Evolutionary conservation across 768 basidiomycete genomes (phyloP).

Genomic region (Lenzites betulinus): DNA sequence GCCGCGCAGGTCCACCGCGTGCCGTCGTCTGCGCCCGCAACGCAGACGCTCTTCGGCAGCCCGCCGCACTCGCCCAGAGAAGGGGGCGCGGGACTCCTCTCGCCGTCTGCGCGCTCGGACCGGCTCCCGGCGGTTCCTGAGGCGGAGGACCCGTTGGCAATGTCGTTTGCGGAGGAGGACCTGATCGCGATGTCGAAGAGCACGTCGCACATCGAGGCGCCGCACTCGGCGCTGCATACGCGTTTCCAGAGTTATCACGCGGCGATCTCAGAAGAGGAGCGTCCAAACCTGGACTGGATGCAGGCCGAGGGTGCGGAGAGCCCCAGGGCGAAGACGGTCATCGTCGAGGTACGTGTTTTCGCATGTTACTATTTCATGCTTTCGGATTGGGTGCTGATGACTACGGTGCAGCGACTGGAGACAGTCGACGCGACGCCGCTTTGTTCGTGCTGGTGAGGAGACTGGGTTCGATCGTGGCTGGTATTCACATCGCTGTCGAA

Average conservation of each 20-base stretch:
- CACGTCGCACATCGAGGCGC: conserved; percentile 65
- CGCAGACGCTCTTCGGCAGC: conserved; percentile 17
- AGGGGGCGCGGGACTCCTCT: conserved; percentile 25
- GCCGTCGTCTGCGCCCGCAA: conserved; percentile 13
- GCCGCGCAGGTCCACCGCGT: not conserved
- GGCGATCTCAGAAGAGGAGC: conserved; percentile 32
- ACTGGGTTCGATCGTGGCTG: not conserved
- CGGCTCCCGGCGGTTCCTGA: conserved; percentile 57
- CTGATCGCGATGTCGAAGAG: conserved; percentile 76
- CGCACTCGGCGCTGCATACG: conserved; percentile 37
- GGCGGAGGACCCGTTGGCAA: conserved; percentile 43
- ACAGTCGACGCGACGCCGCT: conserved; percentile 68
- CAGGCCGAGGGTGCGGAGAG: conserved; percentile 39
- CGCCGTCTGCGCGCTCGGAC: conserved; percentile 59
- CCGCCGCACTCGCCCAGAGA: conserved; percentile 10
- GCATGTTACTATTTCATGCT: not conserved
- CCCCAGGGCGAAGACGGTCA: conserved; percentile 56
- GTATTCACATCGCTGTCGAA: conserved; percentile 15
- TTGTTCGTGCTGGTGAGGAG: conserved; percentile 56
- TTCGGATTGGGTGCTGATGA: not conserved
- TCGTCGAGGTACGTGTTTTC: conserved; percentile 63
- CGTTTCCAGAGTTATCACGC: conserved; percentile 38
- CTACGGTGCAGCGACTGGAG: conserved; percentile 62
- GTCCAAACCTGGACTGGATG: conserved; percentile 49
- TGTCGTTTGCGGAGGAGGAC: conserved; percentile 65